These are phyloP conservation scores for Beauveria varroae DNA, from an alignment of 2,329 filamentous ascomycete species.

Conservation along the genomic window DNA sequence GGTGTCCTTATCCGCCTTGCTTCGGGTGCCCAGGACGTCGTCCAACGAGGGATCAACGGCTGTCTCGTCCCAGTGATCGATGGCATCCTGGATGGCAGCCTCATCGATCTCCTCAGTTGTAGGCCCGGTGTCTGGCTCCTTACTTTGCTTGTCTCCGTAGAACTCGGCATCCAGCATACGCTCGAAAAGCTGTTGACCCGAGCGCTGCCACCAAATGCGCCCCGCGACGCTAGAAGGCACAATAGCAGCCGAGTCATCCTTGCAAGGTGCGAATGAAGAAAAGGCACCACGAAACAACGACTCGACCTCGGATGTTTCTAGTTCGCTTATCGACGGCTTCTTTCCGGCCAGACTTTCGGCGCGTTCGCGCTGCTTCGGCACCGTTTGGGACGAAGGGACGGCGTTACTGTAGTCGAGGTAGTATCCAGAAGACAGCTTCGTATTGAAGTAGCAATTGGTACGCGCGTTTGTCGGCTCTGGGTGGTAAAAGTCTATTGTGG, in stretches of 20 bases:
- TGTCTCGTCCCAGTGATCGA: constrained; percentile 52
- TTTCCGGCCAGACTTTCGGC: constrained; percentile 58
- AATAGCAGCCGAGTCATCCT: constrained; percentile 64
- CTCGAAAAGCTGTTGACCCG: constrained; percentile 58
- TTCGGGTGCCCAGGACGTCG: constrained; percentile 43
- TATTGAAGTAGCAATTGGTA: constrained; percentile 56
- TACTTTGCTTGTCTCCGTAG: constrained; percentile 32
- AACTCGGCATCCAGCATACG: constrained; percentile 51
- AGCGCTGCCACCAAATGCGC: constrained; percentile 69
- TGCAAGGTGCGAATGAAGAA: constrained; percentile 70
- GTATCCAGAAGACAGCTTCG: constrained; percentile 57
- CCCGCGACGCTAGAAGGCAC: constrained; percentile 60
- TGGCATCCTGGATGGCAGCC: constrained; percentile 42
- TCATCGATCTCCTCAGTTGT: constrained; percentile 39
- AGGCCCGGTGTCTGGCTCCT: constrained; percentile 26
- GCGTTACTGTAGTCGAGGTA: constrained; percentile 66
- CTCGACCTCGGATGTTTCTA: constrained; percentile 62
- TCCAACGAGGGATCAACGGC: constrained; percentile 51
- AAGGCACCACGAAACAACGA: constrained; percentile 69
- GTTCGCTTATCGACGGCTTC: constrained; percentile 47
- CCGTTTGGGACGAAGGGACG: constrained; percentile 44
- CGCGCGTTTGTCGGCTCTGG: constrained; percentile 49
- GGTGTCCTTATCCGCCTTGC: constrained; percentile 55
- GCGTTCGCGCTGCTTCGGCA: constrained; percentile 62
- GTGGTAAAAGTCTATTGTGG: constrained; percentile 44